Evolutionary conservation across 768 basidiomycete genomes (phyloP).

Genomic region (Hypsizygus marmoreus): DNA sequence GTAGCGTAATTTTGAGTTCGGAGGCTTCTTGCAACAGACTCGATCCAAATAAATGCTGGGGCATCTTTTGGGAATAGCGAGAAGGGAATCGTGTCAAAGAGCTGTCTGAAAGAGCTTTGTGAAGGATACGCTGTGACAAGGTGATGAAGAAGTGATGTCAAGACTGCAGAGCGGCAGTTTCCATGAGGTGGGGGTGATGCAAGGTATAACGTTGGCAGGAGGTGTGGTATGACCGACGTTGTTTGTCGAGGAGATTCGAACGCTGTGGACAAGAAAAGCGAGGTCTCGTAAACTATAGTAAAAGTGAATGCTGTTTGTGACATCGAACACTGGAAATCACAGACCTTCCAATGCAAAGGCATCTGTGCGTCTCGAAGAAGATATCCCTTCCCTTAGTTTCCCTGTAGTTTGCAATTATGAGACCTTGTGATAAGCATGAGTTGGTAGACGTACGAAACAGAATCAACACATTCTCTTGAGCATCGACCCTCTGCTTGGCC

Average conservation of each 20-base stretch:
- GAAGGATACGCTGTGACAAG: conserved; percentile 64
- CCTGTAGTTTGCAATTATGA: conserved; percentile 39
- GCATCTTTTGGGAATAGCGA: conserved; percentile 39
- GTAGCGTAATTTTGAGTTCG: conserved; percentile 55
- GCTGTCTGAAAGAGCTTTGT: conserved; percentile 55
- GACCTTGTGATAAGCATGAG: not conserved
- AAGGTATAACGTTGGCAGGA: conserved; percentile 53
- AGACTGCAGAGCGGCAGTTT: conserved; percentile 29
- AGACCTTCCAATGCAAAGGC: conserved; percentile 69
- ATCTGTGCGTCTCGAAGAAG: conserved; percentile 60
- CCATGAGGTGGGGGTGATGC: conserved; percentile 22
- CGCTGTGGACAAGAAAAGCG: conserved; percentile 61
- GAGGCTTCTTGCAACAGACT: conserved; percentile 49
- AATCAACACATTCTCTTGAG: conserved; percentile 70
- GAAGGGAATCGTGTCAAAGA: conserved; percentile 41
- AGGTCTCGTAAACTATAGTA: conserved; percentile 68
- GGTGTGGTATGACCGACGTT: conserved; percentile 58
- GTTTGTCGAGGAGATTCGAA: conserved; percentile 66
- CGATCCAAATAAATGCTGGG: conserved; percentile 51
- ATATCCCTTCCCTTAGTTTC: conserved; percentile 75
- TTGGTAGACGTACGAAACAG: conserved; percentile 58
- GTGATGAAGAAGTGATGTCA: conserved; percentile 60
- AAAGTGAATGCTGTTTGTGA: conserved; percentile 1
- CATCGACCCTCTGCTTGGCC: conserved; percentile 46
- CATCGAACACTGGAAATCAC: conserved; percentile 10